phyloP scores from a whole-genome alignment of 768 basidiomycete species.

The Podaxis mareebaensis region DNA sequence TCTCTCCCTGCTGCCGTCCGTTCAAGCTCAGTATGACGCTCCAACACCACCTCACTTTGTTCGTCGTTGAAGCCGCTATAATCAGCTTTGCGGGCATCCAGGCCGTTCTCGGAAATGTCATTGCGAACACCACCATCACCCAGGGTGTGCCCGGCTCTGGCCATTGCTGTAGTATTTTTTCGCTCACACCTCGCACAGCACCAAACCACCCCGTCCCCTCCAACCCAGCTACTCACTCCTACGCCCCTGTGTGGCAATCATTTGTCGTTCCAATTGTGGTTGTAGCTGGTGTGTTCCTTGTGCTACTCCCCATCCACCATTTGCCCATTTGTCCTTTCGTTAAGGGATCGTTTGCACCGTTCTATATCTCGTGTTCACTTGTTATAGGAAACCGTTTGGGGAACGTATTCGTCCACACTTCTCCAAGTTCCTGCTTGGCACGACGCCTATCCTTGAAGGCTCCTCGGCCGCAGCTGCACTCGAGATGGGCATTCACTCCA shows the following conservation, averaged over 20 bases:
- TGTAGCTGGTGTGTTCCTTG: not conserved
- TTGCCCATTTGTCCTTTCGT: not conserved
- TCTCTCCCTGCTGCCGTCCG: no score
- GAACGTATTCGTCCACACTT: not conserved
- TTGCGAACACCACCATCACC: no score
- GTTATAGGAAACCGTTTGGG: not conserved
- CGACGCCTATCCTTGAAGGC: not conserved
- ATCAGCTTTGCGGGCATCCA: no score
- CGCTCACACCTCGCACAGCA: no score
- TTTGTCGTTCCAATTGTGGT: not conserved
- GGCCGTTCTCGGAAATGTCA: no score
- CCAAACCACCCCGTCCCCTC: no score
- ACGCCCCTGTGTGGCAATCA: not conserved
- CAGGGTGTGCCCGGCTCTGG: no score
- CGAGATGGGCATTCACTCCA: not conserved
- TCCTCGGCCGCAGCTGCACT: not conserved
- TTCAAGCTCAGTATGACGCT: no score
- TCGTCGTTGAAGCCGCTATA: no score
- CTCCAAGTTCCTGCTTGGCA: not conserved
- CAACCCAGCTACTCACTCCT: no score
- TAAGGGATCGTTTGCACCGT: not conserved
- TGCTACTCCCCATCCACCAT: not conserved
- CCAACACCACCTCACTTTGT: no score
- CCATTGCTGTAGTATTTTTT: no score
- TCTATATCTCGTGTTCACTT: not conserved